Conservation (phyloP, 1,284 basidiomycete genomes). For the Apiotrichum siamense region DNA sequence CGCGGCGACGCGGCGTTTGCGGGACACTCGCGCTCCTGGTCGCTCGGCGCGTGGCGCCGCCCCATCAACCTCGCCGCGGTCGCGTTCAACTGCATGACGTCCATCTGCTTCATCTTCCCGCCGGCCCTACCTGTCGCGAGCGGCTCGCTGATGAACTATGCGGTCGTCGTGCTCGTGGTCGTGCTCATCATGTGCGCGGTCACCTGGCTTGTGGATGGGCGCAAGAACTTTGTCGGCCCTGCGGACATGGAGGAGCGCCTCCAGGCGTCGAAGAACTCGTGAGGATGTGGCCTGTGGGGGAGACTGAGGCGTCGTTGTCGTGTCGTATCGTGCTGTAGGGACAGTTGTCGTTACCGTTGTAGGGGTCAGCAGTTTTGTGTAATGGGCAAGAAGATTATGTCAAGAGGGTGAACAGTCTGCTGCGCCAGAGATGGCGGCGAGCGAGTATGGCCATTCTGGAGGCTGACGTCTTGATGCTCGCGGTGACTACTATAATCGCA, state of each 20-base stretch:
- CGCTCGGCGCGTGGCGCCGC: constrained; percentile 34
- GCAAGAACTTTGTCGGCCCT: constrained; percentile 44
- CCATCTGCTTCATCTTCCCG: constrained; percentile 52
- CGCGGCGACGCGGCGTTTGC: constrained; percentile 46
- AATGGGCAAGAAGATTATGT: no score
- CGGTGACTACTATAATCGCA: no score
- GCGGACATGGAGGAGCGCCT: constrained; percentile 33
- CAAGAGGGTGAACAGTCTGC: no score
- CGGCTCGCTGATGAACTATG: constrained; percentile 49
- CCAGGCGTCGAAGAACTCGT: background rate
- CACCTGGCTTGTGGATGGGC: constrained; percentile 44
- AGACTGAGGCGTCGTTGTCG: no score
- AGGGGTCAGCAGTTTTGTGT: no score
- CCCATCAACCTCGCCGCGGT: constrained; percentile 44
- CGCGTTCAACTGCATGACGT: constrained; percentile 47
- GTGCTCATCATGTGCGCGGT: constrained; percentile 33
- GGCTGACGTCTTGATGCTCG: no score
- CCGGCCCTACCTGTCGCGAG: constrained; percentile 44
- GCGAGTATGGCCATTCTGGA: no score
- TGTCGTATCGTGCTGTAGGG: no score
- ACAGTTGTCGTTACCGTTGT: no score
- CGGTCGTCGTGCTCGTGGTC: constrained; percentile 38
- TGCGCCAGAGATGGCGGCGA: no score
- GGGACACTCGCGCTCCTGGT: constrained; percentile 31
- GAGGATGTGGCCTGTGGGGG: no score